Evolutionary conservation across 805 yeast species (phyloP).

Genomic region (Kodamaea laetipori): DNA sequence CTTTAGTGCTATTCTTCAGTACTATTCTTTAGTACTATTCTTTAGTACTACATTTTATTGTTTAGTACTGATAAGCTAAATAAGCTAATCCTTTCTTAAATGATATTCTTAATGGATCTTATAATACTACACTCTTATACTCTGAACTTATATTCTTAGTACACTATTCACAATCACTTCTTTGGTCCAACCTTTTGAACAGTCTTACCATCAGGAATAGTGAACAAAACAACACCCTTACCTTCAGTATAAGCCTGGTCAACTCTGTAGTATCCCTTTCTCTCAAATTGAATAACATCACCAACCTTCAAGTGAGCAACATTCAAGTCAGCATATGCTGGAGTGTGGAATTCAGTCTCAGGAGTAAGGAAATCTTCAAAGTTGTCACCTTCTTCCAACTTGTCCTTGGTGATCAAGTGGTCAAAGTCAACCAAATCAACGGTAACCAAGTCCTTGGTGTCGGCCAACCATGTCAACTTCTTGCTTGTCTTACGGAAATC

Average conservation of each 20-base stretch:
- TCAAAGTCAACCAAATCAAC: conserved; percentile 33
- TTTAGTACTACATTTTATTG: too few species aligned
- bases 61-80: too few species aligned
- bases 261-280: conserved; percentile 34
- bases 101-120: too few species aligned
- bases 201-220: conserved; percentile 34
- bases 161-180: conserved; percentile 5
- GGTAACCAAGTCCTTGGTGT: conserved; percentile 28
- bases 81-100: too few species aligned
- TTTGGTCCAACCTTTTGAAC: conserved; percentile 20
- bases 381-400: conserved; percentile 35
- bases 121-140: too few species aligned
- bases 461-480: conserved; percentile 35
- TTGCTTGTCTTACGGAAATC: conserved; percentile 35
- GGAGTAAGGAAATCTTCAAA: conserved; percentile 33
- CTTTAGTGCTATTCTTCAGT: too few species aligned
- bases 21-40: too few species aligned
- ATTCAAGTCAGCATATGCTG: conserved; percentile 30
- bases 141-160: too few species aligned
- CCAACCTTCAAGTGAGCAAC: conserved; percentile 27
- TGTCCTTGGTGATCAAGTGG: conserved; percentile 37
- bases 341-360: conserved; percentile 27
- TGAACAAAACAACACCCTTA: conserved; percentile 28
- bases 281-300: conserved; percentile 31
- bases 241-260: conserved; percentile 25